Base-by-base conservation (phyloP, 495 filamentous ascomycete species). In the Xylaria venustula region DNA sequence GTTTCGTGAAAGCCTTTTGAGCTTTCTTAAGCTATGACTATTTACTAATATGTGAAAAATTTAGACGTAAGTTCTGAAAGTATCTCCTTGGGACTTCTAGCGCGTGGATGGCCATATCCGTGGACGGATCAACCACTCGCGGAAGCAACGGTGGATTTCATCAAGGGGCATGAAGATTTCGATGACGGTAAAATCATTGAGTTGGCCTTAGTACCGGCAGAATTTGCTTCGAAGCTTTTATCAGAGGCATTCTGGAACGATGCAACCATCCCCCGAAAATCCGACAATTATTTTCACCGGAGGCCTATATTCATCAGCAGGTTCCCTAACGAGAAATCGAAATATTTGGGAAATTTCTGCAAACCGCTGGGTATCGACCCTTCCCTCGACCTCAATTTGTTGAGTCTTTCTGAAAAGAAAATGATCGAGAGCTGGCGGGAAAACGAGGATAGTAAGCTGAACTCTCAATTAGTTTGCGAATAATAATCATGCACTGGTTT, bases 171-270 rank as follows among this genome's bases (percentile, higher is more conserved):
- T 45, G 2, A 0, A 11, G 53, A 55, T 1, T 45, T 55, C 11
- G 26, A 23, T 5, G 5, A n/a, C n/a, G 53, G 53, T 1, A 19
- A 4, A 12, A 8, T 45, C 1, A 3, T 44, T 5, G 15, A 45
- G 11, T 19, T 14, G 7, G 11, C n/a, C 1, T 8, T 55, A 19
- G 0, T 44, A 5, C 40, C 53, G 3, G 25, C 6, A 2, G 37
- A 55, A 32, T 55, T 20, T 45, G 8, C 19, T 2, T 44, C 26
- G 23, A 55, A 45, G 26, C 11, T 55, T 9, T 20, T 55, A 34
- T 55, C 53, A 2, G 40, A 55, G 12, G 25, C 5, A 32, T 55
- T 55, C 26, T 55, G 53, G 53, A 32, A 34, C 2, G 40, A 55
- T 26, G 37, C 15, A 22, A 25, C 14, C 2, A 55, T 45, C 8